Evolutionary conservation across 2,329 filamentous ascomycete species (phyloP).

Genomic region (Huntiella savannae): DNA sequence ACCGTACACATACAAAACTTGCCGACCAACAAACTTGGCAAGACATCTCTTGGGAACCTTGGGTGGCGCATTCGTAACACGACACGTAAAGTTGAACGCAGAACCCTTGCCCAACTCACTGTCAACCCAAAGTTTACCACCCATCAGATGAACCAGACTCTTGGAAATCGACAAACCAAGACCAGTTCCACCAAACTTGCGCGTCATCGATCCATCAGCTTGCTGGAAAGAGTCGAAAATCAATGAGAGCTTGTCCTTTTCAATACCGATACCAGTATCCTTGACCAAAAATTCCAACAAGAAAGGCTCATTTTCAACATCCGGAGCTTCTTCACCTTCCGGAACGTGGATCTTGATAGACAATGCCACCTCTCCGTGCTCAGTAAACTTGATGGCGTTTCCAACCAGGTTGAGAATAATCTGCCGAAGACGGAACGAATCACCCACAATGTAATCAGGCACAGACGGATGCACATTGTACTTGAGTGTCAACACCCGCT

Average conservation of each 20-base stretch:
- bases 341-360: constrained; percentile 42
- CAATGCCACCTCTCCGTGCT: constrained; percentile 86
- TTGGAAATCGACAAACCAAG: constrained; percentile 90
- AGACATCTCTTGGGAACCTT: constrained; percentile 64
- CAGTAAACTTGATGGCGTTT: constrained; percentile 98
- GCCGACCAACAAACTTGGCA: constrained; percentile 76
- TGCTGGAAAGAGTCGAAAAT: constrained; percentile 99
- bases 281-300: constrained; percentile 90
- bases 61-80: constrained; percentile 65
- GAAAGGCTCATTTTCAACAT: constrained; percentile 40
- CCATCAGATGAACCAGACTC: constrained; percentile 86
- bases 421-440: constrained; percentile 88
- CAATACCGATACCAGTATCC: constrained; percentile 93
- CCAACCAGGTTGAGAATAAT: constrained; percentile 95
- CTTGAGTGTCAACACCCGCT: constrained; percentile 80
- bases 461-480: constrained; percentile 88
- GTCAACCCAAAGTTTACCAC: constrained; percentile 88
- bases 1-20: constrained; percentile 88
- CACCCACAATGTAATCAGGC: constrained; percentile 85
- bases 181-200: constrained; percentile 89
- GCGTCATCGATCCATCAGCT: constrained; percentile 88
- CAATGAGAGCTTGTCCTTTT: constrained; percentile 81
- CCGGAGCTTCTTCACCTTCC: constrained; percentile 33
- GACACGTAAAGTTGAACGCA: constrained; percentile 91
- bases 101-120: constrained; percentile 82